Evolutionary conservation across 2,329 filamentous ascomycete genomes (phyloP).

Genomic region (Saccharata proteae): DNA sequence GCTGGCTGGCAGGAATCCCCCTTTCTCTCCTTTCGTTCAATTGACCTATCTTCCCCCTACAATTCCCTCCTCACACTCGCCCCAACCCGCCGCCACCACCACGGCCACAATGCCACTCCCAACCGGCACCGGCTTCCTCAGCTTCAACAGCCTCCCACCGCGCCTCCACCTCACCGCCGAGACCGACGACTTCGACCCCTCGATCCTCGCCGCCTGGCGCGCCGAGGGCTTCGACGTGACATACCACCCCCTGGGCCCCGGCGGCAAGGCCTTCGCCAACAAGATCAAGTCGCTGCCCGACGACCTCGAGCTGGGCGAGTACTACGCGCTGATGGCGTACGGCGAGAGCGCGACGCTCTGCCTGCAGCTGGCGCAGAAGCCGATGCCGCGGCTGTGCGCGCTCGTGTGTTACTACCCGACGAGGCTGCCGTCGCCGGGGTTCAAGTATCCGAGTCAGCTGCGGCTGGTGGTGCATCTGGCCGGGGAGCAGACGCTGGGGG

Average conservation of each 20-base stretch:
- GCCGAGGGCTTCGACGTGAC: slow-evolving; percentile 25
- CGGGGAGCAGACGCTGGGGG: slow-evolving; percentile 20
- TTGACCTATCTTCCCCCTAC: no score
- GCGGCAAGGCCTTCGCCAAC: slow-evolving; percentile 18
- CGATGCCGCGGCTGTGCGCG: slow-evolving; percentile 26
- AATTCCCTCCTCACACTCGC: no score
- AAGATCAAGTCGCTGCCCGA: slow-evolving; percentile 25
- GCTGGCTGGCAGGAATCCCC: no score
- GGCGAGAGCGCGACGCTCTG: slow-evolving; percentile 28
- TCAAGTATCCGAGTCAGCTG: slow-evolving; percentile 26
- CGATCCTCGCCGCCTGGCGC: slow-evolving; percentile 15
- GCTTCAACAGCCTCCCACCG: slow-evolving; percentile 24
- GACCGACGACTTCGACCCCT: slow-evolving; percentile 24
- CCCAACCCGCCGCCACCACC: no score
- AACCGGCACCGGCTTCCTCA: slow-evolving; percentile 23
- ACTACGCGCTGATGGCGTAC: slow-evolving; percentile 26
- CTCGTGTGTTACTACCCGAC: slow-evolving; percentile 33
- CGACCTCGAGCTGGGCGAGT: slow-evolving; percentile 25
- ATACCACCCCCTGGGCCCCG: slow-evolving; percentile 17
- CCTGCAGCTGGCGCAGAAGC: slow-evolving; percentile 29
- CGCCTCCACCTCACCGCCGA: slow-evolving; percentile 28
- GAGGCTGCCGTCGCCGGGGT: slow-evolving; percentile 22
- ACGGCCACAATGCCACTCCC: no score
- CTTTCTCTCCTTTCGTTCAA: no score
- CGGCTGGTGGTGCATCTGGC: slow-evolving; percentile 30